Conservation (phyloP, 148 eudicot species). For the Chenopodium berlandieri region DNA sequence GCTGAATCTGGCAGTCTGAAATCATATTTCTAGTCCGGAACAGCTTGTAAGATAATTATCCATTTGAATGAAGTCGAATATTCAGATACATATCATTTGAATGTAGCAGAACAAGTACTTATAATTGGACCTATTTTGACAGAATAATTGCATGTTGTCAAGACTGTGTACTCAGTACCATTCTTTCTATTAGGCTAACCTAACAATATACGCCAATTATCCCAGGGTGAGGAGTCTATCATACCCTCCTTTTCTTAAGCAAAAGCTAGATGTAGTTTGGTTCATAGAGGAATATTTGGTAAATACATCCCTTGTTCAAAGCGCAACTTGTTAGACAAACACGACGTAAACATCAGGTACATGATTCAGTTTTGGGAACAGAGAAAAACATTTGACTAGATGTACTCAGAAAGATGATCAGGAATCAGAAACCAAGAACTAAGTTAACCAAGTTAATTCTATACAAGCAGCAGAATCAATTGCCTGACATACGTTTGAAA, state of each 20-base stretch:
- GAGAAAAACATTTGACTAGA: neutral
- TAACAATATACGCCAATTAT: neutral
- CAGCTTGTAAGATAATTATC: neutral
- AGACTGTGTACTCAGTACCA: neutral
- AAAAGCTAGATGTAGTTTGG: neutral
- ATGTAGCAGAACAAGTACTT: neutral
- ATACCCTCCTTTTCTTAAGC: neutral
- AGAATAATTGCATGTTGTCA: neutral
- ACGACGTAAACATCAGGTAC: neutral
- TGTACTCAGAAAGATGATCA: neutral
- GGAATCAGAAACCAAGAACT: neutral
- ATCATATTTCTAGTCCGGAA: neutral
- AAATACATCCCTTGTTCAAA: neutral
- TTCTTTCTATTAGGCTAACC: neutral
- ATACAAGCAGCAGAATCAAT: neutral
- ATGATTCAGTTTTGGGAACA: neutral
- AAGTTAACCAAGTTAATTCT: neutral
- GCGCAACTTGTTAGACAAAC: neutral
- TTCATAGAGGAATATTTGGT: neutral
- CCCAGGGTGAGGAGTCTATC: neutral
- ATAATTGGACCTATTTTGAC: neutral
- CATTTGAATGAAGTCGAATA: too few relatives aligned
- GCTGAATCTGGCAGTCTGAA: neutral
- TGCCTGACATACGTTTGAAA: too few relatives aligned
- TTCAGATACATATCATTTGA: neutral